Base-by-base conservation (phyloP, 148 eudicot genomes). In the Polygonum aviculare region DNA sequence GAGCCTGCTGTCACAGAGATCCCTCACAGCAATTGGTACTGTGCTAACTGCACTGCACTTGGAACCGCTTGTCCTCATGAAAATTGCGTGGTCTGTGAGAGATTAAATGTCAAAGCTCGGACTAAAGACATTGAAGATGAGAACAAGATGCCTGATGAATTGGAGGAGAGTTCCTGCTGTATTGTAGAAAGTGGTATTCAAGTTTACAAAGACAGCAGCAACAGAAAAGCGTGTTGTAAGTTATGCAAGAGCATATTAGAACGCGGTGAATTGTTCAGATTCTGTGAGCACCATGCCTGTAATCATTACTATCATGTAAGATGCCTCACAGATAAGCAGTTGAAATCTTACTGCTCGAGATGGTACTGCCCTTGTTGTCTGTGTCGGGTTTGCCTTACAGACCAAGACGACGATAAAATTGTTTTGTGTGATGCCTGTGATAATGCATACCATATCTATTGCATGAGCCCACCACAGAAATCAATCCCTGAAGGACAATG, bases 291-390 rank as follows among this genome's bases (percentile, higher is more conserved):
- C 82, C 63, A 80, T 26, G 82, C 77, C 45, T 95, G 98, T 77
- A 76, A 86, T 76, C 89, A 86, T 80, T 88, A 83, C 77, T 95
- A 89, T 84, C 98, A 95, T 78, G 85, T 76, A 55, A 83, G 85
- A 67, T 95, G 98, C 83, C 78, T 95, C 76, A 89, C 92, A 22
- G 78, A 75, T 51, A 89, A 88, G 86, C 94, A 95, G 88, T 74
- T 84, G 44, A 72, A 77, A 44, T 76, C 83, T 2, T 87, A 82
- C 76, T 90, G 97, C 44, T 81, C 86, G 22, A 83, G 88, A 51
- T 95, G 98, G 98, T 92, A 92, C 81, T 90, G 98, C 87, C 97
- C 98, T 62, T 90, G 96, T 75, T 95, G 98, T 83, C 92, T 95
- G 6, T 95, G 98, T 80, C 83, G 96, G 80, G 78, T 54, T 76